These are phyloP conservation scores for Lecanicillium sp. DNA, from an alignment of 2,329 filamentous ascomycete species.

Conservation along the genomic window DNA sequence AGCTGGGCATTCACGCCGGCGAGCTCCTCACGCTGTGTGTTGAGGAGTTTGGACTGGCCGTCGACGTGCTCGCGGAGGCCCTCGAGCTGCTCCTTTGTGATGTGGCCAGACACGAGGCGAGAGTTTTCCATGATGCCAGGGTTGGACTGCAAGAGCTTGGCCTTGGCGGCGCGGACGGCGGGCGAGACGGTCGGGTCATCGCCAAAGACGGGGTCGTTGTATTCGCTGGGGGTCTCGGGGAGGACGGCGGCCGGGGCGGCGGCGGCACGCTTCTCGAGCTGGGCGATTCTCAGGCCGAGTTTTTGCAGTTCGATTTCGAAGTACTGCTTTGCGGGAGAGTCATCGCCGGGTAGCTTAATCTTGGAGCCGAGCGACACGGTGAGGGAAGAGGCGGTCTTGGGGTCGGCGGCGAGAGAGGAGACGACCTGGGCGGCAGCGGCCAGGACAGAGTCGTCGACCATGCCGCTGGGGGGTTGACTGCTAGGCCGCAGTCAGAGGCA, in stretches of 20 bases:
- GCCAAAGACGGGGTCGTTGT: constrained; percentile 55
- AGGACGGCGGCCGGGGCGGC: constrained; percentile 51
- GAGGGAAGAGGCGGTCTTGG: constrained; percentile 29
- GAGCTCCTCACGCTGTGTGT: constrained; percentile 79
- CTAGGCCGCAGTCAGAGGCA: constrained; percentile 4
- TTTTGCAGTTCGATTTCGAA: constrained; percentile 80
- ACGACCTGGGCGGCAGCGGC: constrained; percentile 46
- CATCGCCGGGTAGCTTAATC: constrained; percentile 68
- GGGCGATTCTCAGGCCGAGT: constrained; percentile 68
- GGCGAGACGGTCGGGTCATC: constrained; percentile 40
- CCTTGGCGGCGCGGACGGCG: constrained; percentile 25
- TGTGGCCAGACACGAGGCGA: constrained; percentile 34
- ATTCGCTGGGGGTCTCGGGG: constrained; percentile 78
- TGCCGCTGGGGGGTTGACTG: constrained; percentile 16
- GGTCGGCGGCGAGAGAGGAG: constrained; percentile 40
- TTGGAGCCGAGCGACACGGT: constrained; percentile 36
- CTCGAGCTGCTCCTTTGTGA: constrained; percentile 76
- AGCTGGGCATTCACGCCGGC: constrained; percentile 80
- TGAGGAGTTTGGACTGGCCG: constrained; percentile 86
- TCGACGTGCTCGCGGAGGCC: constrained; percentile 86
- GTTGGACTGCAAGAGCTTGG: constrained; percentile 38
- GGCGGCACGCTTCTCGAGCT: constrained; percentile 72
- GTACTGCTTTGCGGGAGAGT: constrained; percentile 65
- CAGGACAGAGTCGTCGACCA: constrained; percentile 49
- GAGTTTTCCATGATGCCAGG: constrained; percentile 32